phyloP scores from a whole-genome alignment of 495 filamentous ascomycete species.

The Aspergillus cavernicola region DNA sequence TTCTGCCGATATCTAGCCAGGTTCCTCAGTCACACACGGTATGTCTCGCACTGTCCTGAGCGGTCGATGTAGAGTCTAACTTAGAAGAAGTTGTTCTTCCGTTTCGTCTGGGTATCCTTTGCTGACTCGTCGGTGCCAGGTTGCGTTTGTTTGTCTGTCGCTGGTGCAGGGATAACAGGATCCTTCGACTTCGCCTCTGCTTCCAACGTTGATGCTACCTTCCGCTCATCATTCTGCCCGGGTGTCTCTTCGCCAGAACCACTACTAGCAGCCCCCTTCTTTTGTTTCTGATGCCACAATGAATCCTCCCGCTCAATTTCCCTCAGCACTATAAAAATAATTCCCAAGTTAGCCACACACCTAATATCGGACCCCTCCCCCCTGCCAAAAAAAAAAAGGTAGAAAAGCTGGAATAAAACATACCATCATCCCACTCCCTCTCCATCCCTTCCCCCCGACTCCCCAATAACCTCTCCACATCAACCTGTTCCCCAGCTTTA shows the following conservation, averaged over 20 bases:
- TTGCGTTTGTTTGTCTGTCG: constrained; percentile 1
- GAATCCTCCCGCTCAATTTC: constrained; percentile 79
- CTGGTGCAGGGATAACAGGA: constrained; percentile 9
- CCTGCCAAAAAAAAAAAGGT: not conserved
- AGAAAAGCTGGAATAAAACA: constrained; percentile 13
- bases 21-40: too few species aligned
- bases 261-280: constrained; percentile 2
- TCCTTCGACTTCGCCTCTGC: constrained; percentile 12
- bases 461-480: constrained; percentile 80
- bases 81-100: constrained; percentile 37
- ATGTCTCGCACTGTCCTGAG: too few species aligned
- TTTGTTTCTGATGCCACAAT: constrained; percentile 48
- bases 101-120: constrained; percentile 18
- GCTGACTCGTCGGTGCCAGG: constrained; percentile 3
- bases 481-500: constrained; percentile 81
- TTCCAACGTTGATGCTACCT: not conserved
- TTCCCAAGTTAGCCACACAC: not conserved
- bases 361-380: too few species aligned
- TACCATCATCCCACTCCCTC: constrained; percentile 84
- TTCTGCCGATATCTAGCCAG: too few species aligned
- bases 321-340: constrained; percentile 55
- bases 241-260: constrained; percentile 10
- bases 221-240: constrained; percentile 10
- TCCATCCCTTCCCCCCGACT: constrained; percentile 74
- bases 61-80: too few species aligned